Evolutionary conservation across 2,329 filamentous ascomycete species (phyloP).

Genomic region (Aspergillus pseudoviridinutans): DNA sequence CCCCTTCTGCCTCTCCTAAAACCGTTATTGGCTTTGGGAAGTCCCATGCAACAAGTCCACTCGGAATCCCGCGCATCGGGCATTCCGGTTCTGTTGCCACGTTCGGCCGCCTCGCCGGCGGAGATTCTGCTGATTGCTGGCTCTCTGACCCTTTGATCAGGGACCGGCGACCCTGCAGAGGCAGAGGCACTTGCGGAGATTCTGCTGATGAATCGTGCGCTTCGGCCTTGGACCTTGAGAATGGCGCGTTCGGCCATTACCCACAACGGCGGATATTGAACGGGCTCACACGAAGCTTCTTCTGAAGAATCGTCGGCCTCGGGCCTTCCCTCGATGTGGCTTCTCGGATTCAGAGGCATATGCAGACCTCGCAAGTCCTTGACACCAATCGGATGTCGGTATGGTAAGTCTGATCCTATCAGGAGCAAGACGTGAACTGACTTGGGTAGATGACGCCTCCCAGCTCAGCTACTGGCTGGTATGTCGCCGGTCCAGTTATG

Average conservation of each 20-base stretch:
- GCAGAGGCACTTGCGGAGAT: not conserved
- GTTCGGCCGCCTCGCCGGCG: too few relatives aligned
- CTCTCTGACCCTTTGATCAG: too few relatives aligned
- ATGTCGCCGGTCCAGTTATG: not conserved
- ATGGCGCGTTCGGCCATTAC: not conserved
- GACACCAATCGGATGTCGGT: too few relatives aligned
- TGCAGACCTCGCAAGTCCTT: too few relatives aligned
- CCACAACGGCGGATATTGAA: not conserved
- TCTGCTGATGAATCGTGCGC: not conserved
- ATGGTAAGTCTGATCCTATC: not conserved
- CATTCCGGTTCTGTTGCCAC: too few relatives aligned
- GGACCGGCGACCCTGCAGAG: too few relatives aligned
- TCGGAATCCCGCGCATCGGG: too few relatives aligned
- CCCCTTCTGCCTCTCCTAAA: not conserved
- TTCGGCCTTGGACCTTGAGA: not conserved
- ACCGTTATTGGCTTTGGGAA: not conserved
- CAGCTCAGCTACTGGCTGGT: not conserved
- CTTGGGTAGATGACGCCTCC: not conserved
- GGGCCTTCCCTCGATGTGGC: not conserved
- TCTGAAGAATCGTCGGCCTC: not conserved
- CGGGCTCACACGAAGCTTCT: not conserved
- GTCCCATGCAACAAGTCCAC: too few relatives aligned
- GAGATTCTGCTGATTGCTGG: too few relatives aligned
- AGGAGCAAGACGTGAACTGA: not conserved
- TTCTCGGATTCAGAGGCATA: too few relatives aligned